Base-by-base conservation (phyloP, 148 eudicot species). In the Vaccinium vitisidaea region DNA sequence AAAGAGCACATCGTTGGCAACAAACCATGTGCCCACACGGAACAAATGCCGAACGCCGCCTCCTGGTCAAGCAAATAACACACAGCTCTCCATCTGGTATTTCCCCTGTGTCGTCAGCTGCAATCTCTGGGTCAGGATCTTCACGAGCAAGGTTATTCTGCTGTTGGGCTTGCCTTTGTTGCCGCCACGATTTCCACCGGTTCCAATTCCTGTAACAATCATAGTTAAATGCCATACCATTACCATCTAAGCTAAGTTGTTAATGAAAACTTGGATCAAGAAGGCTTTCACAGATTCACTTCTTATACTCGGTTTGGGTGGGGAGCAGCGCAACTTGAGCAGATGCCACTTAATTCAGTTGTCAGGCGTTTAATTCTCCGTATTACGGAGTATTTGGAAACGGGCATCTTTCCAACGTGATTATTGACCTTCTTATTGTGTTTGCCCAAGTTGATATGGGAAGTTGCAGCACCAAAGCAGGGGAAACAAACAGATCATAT, bases 1-100 rank as follows among this genome's bases (percentile, higher is more conserved):
- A 84, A 15, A 91, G 82, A 4, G 98, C 93, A 50, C 97, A 94
- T 8, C 91, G 86, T 56, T 90, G 95, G 84, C 99, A 96, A 76
- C 98, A 94, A 81, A 96, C 97, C 46, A 92, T 77, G 84, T 96
- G 99, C n/a, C 99, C 99, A 83, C 99, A 96, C 0, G 99, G 99
- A 75, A 96, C 77, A 83, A 96, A 96, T 54, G 99, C 99, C 19
- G 97, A 94, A 0, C 95, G 88, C 30, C 94, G 84, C 87, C 94
- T 87, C 85, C 93, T 90, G 87, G 85, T 86, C 54, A 94, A 88
- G 85, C 98, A 94, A 81, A 96, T 81, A 59, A 90, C 97, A 80
- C 98, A 92, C 74, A 93, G 76, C 87, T 90, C 89, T 16, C 97
- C 99, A 69, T 93, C 97, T 1, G 94, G 95, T 49, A 94, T 86